Conservation (phyloP, 2,329 filamentous ascomycete species). For the Xylariaceae sp. region DNA sequence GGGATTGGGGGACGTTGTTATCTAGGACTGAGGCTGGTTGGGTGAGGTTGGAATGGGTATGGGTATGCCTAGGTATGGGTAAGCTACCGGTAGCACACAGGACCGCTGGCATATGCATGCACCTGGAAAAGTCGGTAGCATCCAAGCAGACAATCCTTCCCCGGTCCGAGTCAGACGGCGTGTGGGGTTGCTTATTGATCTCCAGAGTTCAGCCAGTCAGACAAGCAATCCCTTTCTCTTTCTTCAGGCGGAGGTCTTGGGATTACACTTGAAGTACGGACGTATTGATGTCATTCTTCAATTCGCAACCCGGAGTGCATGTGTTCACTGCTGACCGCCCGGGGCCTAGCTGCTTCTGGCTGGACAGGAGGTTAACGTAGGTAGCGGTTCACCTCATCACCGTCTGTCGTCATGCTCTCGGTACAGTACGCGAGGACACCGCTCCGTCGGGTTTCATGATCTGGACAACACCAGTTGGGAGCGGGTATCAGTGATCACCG, state of each 20-base stretch:
- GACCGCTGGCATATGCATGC: constrained; percentile 22
- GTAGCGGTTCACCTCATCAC: constrained; percentile 3
- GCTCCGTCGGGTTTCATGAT: constrained; percentile 2
- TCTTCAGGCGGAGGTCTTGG: background rate
- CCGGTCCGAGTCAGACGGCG: constrained; percentile 11
- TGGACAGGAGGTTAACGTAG: constrained; percentile 4
- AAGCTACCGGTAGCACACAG: constrained; percentile 2
- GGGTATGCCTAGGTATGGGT: background rate
- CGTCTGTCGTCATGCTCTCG: constrained; percentile 5
- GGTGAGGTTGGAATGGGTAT: constrained; percentile 6
- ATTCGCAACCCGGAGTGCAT: background rate
- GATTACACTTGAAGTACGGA: background rate
- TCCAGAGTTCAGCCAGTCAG: background rate
- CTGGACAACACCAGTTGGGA: background rate
- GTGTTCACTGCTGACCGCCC: background rate
- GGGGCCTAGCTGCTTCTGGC: background rate
- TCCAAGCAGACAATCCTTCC: constrained; percentile 15
- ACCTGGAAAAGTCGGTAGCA: constrained; percentile 11
- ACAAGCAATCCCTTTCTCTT: background rate
- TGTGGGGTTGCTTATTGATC: constrained; percentile 15
- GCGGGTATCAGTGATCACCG: constrained; percentile 6
- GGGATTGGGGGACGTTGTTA: constrained; percentile 13
- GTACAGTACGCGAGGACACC: background rate
- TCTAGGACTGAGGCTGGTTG: constrained; percentile 5
- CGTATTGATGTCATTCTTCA: background rate